Percentiles rank a stretch among this genome's conserved stretches.
These are phyloP conservation scores for Coniochaeta pulveracea DNA, from an alignment of 2,329 filamentous ascomycete species.

Conservation along the genomic window DNA sequence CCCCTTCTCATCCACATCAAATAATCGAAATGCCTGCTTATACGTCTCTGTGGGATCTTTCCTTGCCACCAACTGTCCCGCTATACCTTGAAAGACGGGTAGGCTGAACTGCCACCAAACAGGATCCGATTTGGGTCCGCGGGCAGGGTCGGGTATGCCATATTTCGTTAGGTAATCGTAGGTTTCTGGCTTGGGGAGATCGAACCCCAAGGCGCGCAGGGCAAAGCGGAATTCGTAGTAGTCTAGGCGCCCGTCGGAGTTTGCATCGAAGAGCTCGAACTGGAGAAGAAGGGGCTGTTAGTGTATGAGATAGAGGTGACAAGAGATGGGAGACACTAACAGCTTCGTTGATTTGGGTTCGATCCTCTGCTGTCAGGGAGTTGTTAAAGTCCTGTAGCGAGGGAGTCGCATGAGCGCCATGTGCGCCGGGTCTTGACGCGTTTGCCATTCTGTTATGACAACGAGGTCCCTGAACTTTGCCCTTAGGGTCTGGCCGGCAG, in stretches of 20 bases:
- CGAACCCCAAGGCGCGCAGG: slow-evolving; percentile 89
- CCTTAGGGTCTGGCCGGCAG: too few species aligned
- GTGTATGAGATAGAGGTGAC: slow-evolving; percentile 1
- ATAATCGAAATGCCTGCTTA: slow-evolving; percentile 79
- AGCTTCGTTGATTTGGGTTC: slow-evolving; percentile 87
- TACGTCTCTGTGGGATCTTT: slow-evolving; percentile 89
- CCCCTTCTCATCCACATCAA: slow-evolving; percentile 87
- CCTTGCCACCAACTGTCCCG: slow-evolving; percentile 68
- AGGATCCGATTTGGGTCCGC: slow-evolving; percentile 44
- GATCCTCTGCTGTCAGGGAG: slow-evolving; percentile 70
- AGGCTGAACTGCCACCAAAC: slow-evolving; percentile 63
- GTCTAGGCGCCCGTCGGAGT: slow-evolving; percentile 88
- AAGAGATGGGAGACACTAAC: slow-evolving; percentile 37
- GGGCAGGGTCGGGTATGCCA: slow-evolving; percentile 62
- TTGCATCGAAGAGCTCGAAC: slow-evolving; percentile 94
- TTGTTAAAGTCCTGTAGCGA: slow-evolving; percentile 23
- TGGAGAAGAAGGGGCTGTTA: slow-evolving; percentile 21
- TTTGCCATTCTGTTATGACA: too few species aligned
- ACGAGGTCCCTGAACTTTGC: too few species aligned
- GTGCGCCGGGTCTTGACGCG: too few species aligned
- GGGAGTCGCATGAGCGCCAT: slow-evolving; percentile 10
- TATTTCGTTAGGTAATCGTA: slow-evolving; percentile 70
- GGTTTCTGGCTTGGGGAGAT: slow-evolving; percentile 77
- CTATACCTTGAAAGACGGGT: slow-evolving; percentile 61
- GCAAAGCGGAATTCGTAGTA: slow-evolving; percentile 98